Percentiles rank a stretch among this genome's conserved stretches.
Evolutionary conservation across 1,284 basidiomycete genomes (phyloP).

Genomic region (Veloporphyrellus conicus): DNA sequence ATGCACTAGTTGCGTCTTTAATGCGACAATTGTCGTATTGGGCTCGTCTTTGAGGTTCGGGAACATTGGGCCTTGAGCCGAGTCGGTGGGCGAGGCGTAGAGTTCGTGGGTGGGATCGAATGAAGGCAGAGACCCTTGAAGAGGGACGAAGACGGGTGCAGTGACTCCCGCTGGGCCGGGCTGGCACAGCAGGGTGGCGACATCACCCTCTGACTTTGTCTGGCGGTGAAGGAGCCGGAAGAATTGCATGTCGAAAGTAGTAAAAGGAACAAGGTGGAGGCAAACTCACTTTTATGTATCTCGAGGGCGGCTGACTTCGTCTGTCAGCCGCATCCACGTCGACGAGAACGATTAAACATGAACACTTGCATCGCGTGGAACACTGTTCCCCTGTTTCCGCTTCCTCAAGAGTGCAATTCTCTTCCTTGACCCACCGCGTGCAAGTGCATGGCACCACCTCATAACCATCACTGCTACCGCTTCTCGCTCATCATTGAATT

Average conservation of each 20-base stretch:
- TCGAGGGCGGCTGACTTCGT: no score
- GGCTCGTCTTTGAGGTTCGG: not conserved
- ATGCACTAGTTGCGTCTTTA: slow-evolving; percentile 12
- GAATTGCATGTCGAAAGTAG: slow-evolving; percentile 32
- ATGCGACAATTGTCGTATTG: slow-evolving; percentile 7
- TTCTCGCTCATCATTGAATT: no score
- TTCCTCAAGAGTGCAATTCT: no score
- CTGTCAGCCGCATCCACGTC: no score
- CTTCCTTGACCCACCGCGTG: no score
- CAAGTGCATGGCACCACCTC: no score
- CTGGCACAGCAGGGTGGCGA: slow-evolving; percentile 24
- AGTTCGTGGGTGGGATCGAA: slow-evolving; percentile 26
- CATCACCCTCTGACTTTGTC: slow-evolving; percentile 36
- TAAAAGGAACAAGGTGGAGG: not conserved
- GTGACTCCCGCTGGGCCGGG: not conserved
- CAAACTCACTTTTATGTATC: not conserved
- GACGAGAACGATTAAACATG: no score
- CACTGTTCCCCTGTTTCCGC: no score
- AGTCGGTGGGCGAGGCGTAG: slow-evolving; percentile 10
- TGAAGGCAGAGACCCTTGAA: slow-evolving; percentile 21
- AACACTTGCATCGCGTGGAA: no score
- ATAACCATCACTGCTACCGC: no score
- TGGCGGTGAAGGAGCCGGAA: slow-evolving; percentile 37
- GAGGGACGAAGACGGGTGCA: slow-evolving; percentile 22
- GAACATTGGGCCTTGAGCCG: not conserved